Evolutionary conservation across 2,329 filamentous ascomycete genomes (phyloP).

Genomic region (Aspergillus sp.): DNA sequence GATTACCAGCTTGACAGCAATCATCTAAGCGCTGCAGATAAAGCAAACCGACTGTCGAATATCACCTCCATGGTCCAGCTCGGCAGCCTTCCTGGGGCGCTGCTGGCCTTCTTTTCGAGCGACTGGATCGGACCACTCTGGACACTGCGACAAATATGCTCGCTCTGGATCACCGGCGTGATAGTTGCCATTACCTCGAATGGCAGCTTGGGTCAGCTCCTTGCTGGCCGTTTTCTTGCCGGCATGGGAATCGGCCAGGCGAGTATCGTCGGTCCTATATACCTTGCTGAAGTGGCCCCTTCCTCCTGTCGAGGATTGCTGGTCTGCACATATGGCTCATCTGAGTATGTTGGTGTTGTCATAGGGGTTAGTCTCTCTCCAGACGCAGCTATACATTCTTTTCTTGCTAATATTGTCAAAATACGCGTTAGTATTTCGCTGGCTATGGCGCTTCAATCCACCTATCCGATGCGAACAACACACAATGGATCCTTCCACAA

Average conservation of each 20-base stretch:
- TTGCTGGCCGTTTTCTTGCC: slow-evolving; percentile 32
- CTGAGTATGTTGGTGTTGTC: not conserved
- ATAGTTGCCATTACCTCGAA: slow-evolving; percentile 34
- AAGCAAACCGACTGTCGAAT: slow-evolving; percentile 26
- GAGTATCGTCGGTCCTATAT: slow-evolving; percentile 83
- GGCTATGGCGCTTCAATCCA: slow-evolving; percentile 51
- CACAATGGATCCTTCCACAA: slow-evolving; percentile 63
- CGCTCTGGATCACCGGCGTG: slow-evolving; percentile 23
- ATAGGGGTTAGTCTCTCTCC: not conserved
- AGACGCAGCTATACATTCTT: not conserved
- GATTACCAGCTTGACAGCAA: slow-evolving; percentile 13
- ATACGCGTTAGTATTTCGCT: slow-evolving; percentile 23
- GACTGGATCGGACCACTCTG: slow-evolving; percentile 28
- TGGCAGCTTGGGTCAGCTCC: slow-evolving; percentile 28
- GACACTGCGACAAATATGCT: slow-evolving; percentile 23
- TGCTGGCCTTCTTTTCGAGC: slow-evolving; percentile 28
- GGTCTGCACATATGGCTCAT: slow-evolving; percentile 16
- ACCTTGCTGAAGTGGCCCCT: slow-evolving; percentile 83
- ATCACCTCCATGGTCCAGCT: slow-evolving; percentile 44
- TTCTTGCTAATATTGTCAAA: not conserved
- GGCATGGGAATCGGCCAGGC: slow-evolving; percentile 46
- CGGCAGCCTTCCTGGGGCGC: slow-evolving; percentile 38
- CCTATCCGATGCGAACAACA: slow-evolving; percentile 41
- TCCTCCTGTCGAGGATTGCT: slow-evolving; percentile 29
- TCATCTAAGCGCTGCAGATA: not conserved